Percentiles rank a stretch among this genome's conserved stretches.
phyloP scores from a whole-genome alignment of 805 yeast genomes.

The Suhomyces vadensis region DNA sequence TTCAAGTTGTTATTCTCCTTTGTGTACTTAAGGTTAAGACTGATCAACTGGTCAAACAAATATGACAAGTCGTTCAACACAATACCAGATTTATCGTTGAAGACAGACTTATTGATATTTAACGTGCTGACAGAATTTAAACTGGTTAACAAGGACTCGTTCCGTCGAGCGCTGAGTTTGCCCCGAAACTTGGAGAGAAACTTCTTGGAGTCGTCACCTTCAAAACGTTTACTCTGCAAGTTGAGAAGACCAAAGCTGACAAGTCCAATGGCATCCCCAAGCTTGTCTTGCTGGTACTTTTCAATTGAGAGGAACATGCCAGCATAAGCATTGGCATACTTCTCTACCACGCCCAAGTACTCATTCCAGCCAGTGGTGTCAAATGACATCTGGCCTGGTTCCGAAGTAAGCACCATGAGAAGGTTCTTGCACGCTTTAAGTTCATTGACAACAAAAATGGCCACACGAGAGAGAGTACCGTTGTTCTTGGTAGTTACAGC shows the following conservation, averaged over 20 bases:
- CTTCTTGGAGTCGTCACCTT: slow-evolving; percentile 12
- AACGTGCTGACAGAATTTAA: slow-evolving; percentile 37
- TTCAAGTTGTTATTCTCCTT: slow-evolving; percentile 43
- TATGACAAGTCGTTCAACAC: slow-evolving; percentile 37
- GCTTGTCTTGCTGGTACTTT: slow-evolving; percentile 42
- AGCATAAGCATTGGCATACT: slow-evolving; percentile 43
- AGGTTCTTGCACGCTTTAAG: slow-evolving; percentile 14
- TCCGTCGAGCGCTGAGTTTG: slow-evolving; percentile 29
- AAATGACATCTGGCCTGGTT: neutral
- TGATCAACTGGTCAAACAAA: slow-evolving; percentile 43
- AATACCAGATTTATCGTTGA: slow-evolving; percentile 34
- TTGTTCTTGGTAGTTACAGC: slow-evolving; percentile 25
- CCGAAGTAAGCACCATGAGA: neutral
- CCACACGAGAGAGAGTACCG: slow-evolving; percentile 47
- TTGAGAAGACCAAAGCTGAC: slow-evolving; percentile 37
- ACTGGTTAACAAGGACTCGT: slow-evolving; percentile 32
- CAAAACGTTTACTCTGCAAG: slow-evolving; percentile 33
- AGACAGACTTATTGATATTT: slow-evolving; percentile 35
- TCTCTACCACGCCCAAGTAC: slow-evolving; percentile 32
- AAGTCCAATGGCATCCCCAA: slow-evolving; percentile 50
- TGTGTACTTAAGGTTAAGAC: slow-evolving; percentile 40
- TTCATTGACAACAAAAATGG: slow-evolving; percentile 42
- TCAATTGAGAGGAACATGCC: slow-evolving; percentile 48
- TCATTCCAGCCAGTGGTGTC: slow-evolving; percentile 26
- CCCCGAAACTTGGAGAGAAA: slow-evolving; percentile 23